Evolutionary conservation across 169 alveolate species (phyloP), one percentile per base, ranked within the genome.

Genomic region (Plasmodium chabaudi): DNA sequence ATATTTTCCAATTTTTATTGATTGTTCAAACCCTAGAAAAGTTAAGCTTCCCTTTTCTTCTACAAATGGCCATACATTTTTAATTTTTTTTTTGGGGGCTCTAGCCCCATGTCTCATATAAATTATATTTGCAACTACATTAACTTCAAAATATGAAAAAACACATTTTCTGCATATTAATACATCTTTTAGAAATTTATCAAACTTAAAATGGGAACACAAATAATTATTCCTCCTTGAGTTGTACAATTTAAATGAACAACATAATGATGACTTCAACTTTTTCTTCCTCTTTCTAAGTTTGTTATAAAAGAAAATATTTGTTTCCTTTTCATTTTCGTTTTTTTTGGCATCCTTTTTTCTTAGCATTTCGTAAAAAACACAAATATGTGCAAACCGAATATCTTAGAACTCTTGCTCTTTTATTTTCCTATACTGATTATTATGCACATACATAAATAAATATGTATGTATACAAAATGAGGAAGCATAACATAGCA

Each of bases 21-120:
- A 79, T 47, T 79, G 89, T 59, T 79, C 84, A 47, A 79, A 79
- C 5, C 89, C 89, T 46, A 79, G 34, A 69, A 55, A 79, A 27
- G 89, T 79, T 10, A 79, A 59, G 12, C 67, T 84, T 9, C 89
- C 89, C 27, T 79, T 79, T 1, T 82, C 82, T 65, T 79, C 89
- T 19, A 27, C 42, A 39, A 79, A 79, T 0, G 89, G 89, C 89
- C 89, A 79, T 6, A 67, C 49, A 34, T 79, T 79, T 39, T 25
- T 53, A 19, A 79, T 79, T 55, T 79, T 79, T 12, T 79, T 79
- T 51, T 79, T 79, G 2, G 89, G 89, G 0, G 89, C 65, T 39
- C 89, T 79, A 5, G 89, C 89, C 0, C 89, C 89, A 67, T 79
- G 89, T 56, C 89, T 79, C 89, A 79, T 79, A 55, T 51, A 79